A percentile compares a stretch with the other conserved stretches of the same genome.
Conservation (phyloP, 2,329 filamentous ascomycete genomes). For the Colletotrichum simmondsii region DNA sequence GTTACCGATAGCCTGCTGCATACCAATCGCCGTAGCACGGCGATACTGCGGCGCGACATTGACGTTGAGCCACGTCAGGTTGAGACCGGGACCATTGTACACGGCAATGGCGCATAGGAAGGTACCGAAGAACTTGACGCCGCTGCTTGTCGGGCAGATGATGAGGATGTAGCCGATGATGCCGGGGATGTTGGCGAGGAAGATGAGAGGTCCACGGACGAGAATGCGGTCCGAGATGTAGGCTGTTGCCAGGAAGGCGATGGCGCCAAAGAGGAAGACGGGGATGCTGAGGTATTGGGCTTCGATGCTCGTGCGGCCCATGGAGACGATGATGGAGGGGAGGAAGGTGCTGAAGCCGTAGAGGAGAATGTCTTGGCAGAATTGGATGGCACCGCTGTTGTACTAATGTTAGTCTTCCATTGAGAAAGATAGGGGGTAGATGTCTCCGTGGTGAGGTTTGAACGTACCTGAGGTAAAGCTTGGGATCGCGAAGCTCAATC, state of each 20-base stretch:
- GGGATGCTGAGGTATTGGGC: slow-evolving; percentile 66
- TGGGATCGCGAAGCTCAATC: slow-evolving; percentile 59
- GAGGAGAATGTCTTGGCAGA: slow-evolving; percentile 62
- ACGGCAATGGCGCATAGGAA: slow-evolving; percentile 59
- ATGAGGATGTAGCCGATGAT: slow-evolving; percentile 62
- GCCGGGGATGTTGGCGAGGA: slow-evolving; percentile 62
- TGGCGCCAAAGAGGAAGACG: slow-evolving; percentile 62
- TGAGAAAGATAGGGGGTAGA: too few relatives aligned
- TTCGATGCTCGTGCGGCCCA: slow-evolving; percentile 62
- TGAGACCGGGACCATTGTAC: slow-evolving; percentile 59
- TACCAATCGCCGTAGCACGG: slow-evolving; percentile 57
- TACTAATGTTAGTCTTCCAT: background rate
- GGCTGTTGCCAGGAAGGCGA: slow-evolving; percentile 56
- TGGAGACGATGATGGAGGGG: slow-evolving; percentile 63
- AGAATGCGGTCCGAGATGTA: slow-evolving; percentile 56
- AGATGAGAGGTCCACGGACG: slow-evolving; percentile 59
- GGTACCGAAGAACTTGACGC: slow-evolving; percentile 60
- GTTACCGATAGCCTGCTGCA: slow-evolving; percentile 48
- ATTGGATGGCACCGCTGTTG: slow-evolving; percentile 53
- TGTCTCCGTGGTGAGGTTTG: background rate
- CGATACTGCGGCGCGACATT: slow-evolving; percentile 58
- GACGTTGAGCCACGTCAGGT: slow-evolving; percentile 58
- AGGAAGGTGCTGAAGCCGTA: slow-evolving; percentile 70
- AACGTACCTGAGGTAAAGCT: slow-evolving; percentile 59
- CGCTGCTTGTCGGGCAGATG: slow-evolving; percentile 57